Conservation (phyloP, 345 rosid species). For the Gossypium thurberi region DNA sequence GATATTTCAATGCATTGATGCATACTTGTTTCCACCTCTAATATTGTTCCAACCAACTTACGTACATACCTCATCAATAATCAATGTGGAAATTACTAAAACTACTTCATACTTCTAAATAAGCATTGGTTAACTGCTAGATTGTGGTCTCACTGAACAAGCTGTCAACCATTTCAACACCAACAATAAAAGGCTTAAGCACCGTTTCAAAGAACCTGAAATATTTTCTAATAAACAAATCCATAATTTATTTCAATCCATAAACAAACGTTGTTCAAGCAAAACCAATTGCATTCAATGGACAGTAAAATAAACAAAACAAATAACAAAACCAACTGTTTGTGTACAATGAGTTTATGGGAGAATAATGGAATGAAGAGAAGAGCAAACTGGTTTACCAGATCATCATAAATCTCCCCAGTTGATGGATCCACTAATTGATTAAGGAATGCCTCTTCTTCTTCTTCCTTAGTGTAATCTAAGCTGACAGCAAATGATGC, state of each 20-base stretch:
- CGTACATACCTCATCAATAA: neutral
- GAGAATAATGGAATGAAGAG: slow-evolving; percentile 1
- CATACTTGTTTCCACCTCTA: neutral
- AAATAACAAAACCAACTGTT: neutral
- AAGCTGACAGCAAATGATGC: slow-evolving; percentile 14
- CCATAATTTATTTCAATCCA: neutral
- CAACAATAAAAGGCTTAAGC: neutral
- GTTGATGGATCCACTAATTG: slow-evolving; percentile 43
- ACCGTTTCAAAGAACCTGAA: neutral
- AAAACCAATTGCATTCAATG: neutral
- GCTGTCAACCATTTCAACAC: neutral
- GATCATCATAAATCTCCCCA: slow-evolving; percentile 38
- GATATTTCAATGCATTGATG: neutral
- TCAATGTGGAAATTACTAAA: neutral
- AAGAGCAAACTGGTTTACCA: slow-evolving; percentile 35
- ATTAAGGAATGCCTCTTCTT: slow-evolving; percentile 32
- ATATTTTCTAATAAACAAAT: neutral
- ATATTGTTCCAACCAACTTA: neutral
- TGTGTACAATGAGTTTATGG: neutral
- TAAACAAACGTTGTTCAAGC: neutral
- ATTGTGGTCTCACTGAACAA: neutral
- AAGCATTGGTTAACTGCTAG: neutral
- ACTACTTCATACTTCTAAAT: neutral
- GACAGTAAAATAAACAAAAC: neutral
- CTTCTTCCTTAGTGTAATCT: slow-evolving; percentile 14